Conservation (phyloP, 2,329 filamentous ascomycete genomes). For the Monilinia polystroma region DNA sequence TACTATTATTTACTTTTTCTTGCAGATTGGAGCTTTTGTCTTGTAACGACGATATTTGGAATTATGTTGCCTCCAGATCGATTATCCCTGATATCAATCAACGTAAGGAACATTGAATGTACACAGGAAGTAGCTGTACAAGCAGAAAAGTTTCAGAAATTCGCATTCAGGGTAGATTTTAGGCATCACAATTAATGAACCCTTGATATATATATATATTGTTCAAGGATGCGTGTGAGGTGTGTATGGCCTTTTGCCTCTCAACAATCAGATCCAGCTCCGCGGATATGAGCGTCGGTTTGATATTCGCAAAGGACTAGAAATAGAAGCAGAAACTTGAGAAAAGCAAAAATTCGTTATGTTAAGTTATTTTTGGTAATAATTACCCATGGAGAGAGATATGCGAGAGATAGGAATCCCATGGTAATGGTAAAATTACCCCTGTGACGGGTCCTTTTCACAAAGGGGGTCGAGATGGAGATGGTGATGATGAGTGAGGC, state of each 20-base stretch:
- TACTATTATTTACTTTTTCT: not conserved
- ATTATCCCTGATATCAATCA: not conserved
- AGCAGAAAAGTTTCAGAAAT: slow-evolving; percentile 9
- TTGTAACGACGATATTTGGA: not conserved
- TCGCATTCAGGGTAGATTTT: slow-evolving; percentile 11
- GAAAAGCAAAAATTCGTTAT: slow-evolving; percentile 12
- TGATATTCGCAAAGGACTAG: not conserved
- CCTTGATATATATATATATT: slow-evolving; percentile 12
- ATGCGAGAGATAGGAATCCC: slow-evolving; percentile 17
- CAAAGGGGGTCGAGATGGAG: not conserved
- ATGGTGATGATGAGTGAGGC: not conserved
- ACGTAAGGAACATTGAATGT: slow-evolving; percentile 11
- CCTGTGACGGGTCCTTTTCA: slow-evolving; percentile 15
- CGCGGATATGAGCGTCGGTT: slow-evolving; percentile 16
- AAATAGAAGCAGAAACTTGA: not conserved
- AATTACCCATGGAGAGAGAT: not conserved
- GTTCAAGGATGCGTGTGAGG: slow-evolving; percentile 11
- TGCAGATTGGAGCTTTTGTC: not conserved
- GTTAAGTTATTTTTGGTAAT: slow-evolving; percentile 13
- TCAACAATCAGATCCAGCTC: slow-evolving; percentile 4
- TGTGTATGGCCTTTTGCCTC: slow-evolving; percentile 11
- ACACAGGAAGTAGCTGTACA: not conserved
- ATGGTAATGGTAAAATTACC: slow-evolving; percentile 10
- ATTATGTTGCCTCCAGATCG: not conserved
- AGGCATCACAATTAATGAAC: slow-evolving; percentile 20